Base-by-base conservation (phyloP, 2,329 filamentous ascomycete species). In the Trichoderma sp. region DNA sequence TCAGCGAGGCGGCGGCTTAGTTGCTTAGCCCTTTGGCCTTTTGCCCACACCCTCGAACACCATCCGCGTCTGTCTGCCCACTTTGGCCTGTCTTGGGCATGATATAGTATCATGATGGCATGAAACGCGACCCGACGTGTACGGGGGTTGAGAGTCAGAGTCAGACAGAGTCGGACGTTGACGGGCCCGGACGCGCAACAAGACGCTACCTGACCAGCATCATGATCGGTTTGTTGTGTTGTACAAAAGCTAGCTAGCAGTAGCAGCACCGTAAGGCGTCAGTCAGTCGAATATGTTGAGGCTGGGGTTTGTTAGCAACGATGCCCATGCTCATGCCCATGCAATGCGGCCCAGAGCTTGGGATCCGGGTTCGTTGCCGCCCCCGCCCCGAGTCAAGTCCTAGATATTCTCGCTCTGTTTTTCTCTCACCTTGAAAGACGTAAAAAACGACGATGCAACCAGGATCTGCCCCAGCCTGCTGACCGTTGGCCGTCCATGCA, bases 1-100 rank as follows among this genome's bases (percentile, higher is more conserved):
- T 67, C 75, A 76, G 38, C 75, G 71, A 71, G 74, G 74, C 74
- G 59, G 74, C 62, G 71, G 69, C 71, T 74, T 63, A 74, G 71
- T 18, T 38, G 35, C 35, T 38, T 38, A 38, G 35, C 35, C 35
- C 35, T 41, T 41, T 38, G 35, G 35, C 62, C 18, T 18, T 18
- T 33, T 21, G 65, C 21, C 38, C 45, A 71, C 53, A 12, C 68
- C 21, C 14, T 24, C 18, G 18, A 31, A 33, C 59, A 60, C 5
- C 67, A 35, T 56, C 27, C 56, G 59, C 68, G 53, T 18, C 38
- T 41, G 53, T 16, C 68, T 71, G 53, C 68, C 56, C 68, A 31
- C 68, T 63, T 50, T 31, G n/a, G 35, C 29, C 31, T 50, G 62
- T 53, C 72, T 27, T 74, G 71, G 75, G 62, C 71, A 45, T 9